Evolutionary conservation across 2,329 filamentous ascomycete species (phyloP).

Genomic region (Chaetoscypha palmicola): DNA sequence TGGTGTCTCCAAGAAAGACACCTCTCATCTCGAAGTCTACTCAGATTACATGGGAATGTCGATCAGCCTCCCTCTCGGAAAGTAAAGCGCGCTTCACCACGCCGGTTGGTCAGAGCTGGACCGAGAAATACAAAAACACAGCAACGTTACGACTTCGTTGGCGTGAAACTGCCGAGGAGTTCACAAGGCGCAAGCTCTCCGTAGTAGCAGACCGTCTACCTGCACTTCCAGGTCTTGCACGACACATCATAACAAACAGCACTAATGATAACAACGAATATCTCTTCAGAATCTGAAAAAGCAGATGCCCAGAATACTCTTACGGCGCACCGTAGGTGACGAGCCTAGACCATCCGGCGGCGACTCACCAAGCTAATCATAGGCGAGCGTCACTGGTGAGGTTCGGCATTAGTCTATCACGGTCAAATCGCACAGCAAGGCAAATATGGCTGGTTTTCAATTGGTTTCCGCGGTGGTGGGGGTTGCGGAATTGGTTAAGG

Average conservation of each 20-base stretch:
- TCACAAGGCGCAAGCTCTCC: not conserved
- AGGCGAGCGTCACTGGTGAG: not conserved
- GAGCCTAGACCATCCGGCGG: not conserved
- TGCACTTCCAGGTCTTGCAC: not conserved
- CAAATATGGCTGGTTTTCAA: too few relatives aligned
- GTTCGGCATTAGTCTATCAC: too few relatives aligned
- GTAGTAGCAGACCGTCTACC: not conserved
- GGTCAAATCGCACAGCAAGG: too few relatives aligned
- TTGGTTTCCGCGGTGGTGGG: too few relatives aligned
- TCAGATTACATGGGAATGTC: conserved; percentile 6
- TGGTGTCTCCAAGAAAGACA: conserved; percentile 9
- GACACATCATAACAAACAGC: not conserved
- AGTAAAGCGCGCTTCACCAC: not conserved
- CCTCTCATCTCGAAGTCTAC: conserved; percentile 3
- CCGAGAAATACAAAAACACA: not conserved
- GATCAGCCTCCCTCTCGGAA: not conserved
- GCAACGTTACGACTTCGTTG: not conserved
- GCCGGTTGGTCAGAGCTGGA: not conserved
- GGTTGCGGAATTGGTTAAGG: too few relatives aligned
- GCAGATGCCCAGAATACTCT: not conserved
- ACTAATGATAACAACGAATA: not conserved
- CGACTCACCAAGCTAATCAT: not conserved
- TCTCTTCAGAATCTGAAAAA: conserved; percentile 1
- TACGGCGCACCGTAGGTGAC: not conserved
- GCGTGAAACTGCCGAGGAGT: not conserved